phyloP scores from a whole-genome alignment of 148 eudicot species.

The Heliamphora exappendiculata region DNA sequence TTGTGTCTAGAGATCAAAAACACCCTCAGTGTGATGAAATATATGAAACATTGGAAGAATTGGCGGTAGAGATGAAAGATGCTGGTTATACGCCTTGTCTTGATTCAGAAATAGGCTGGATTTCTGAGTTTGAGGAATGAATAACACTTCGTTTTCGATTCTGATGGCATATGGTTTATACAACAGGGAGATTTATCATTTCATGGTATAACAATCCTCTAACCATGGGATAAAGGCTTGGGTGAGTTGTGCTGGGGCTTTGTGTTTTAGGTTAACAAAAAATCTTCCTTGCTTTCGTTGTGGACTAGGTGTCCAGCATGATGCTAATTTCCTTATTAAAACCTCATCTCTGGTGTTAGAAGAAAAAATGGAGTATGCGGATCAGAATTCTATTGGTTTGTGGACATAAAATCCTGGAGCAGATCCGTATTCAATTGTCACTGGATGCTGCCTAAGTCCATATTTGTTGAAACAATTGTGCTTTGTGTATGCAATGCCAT shows the following conservation, averaged over 20 bases:
- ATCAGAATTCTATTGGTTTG: neutral
- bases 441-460: neutral
- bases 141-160: neutral
- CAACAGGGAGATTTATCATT: neutral
- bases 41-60: conserved; percentile 36
- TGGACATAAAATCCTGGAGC: neutral
- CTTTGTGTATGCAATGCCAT: neutral
- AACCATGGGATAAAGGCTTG: neutral
- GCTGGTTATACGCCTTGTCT: conserved; percentile 14
- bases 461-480: neutral
- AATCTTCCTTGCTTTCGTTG: neutral
- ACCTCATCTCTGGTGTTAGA: neutral
- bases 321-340: neutral
- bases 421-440: neutral
- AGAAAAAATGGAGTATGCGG: neutral
- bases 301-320: neutral
- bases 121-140: conserved; percentile 11
- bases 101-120: neutral
- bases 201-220: neutral
- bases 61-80: conserved; percentile 46
- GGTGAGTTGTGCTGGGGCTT: conserved; percentile 5
- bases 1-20: conserved; percentile 54
- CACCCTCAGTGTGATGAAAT: conserved; percentile 42
- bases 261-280: neutral
- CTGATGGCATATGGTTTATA: neutral